These are phyloP conservation scores for Cryphonectria radicalis DNA, from an alignment of 2,329 filamentous ascomycete species.

Conservation along the genomic window DNA sequence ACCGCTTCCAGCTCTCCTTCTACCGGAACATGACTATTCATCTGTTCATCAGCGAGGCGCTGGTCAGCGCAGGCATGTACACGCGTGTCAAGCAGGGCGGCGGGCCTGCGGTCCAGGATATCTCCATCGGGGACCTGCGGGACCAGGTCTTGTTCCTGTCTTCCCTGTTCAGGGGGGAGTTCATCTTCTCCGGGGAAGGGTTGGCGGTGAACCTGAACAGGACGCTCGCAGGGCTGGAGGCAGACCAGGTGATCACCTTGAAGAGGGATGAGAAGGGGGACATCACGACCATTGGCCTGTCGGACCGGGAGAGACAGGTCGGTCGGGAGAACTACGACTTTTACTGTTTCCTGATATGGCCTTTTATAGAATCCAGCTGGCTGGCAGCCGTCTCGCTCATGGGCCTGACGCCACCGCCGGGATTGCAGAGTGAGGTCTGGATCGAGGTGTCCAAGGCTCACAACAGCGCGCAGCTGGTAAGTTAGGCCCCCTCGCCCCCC, in stretches of 20 bases:
- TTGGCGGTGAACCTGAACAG: constrained; percentile 78
- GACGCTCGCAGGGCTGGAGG: constrained; percentile 77
- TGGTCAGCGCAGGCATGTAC: constrained; percentile 91
- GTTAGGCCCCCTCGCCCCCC: constrained; percentile 35
- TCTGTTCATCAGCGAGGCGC: constrained; percentile 89
- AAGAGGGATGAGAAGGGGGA: constrained; percentile 59
- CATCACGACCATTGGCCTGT: constrained; percentile 73
- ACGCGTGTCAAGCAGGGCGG: constrained; percentile 88
- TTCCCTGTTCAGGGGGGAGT: constrained; percentile 91
- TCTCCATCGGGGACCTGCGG: constrained; percentile 72
- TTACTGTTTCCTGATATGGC: constrained; percentile 98
- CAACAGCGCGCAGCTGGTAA: constrained; percentile 77
- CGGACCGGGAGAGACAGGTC: constrained; percentile 72
- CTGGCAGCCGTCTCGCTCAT: constrained; percentile 86
- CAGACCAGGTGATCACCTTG: constrained; percentile 75
- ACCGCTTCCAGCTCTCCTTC: constrained; percentile 95
- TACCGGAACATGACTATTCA: constrained; percentile 99
- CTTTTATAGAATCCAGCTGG: constrained; percentile 95
- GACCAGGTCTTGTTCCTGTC: constrained; percentile 89
- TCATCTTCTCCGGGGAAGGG: constrained; percentile 92
- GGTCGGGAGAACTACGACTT: constrained; percentile 97
- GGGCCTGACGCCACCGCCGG: constrained; percentile 76
- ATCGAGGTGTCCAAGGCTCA: constrained; percentile 79
- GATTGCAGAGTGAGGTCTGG: constrained; percentile 69
- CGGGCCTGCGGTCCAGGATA: constrained; percentile 79